These are phyloP conservation scores for Schizopora paradoxa DNA, from an alignment of 1,284 basidiomycete species.

Conservation along the genomic window DNA sequence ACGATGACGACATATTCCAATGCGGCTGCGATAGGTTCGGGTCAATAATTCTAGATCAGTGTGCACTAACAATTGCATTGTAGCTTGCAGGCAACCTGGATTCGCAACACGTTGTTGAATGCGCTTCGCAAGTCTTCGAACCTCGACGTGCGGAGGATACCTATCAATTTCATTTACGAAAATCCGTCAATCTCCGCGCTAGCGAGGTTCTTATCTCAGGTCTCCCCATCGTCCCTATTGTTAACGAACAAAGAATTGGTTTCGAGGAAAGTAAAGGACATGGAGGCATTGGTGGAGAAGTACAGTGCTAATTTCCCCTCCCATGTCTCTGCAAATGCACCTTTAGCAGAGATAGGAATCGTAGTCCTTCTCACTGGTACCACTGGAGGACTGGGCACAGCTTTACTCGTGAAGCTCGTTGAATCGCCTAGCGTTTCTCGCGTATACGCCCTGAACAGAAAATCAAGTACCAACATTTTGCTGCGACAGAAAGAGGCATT, in stretches of 20 bases:
- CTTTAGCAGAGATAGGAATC: conserved; percentile 15
- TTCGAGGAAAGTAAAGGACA: conserved; percentile 16
- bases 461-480: conserved; percentile 14
- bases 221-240: background rate
- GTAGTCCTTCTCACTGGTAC: conserved; percentile 33
- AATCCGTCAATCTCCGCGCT: conserved; percentile 30
- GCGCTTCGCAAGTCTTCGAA: conserved; percentile 28
- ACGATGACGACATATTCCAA: conserved; percentile 21
- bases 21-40: conserved; percentile 20
- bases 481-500: conserved; percentile 26
- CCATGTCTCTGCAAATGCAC: conserved; percentile 15
- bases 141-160: conserved; percentile 22
- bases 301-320: conserved; percentile 28
- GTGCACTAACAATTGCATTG: background rate
- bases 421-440: conserved; percentile 19
- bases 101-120: conserved; percentile 34
- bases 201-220: conserved; percentile 24
- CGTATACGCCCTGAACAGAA: conserved; percentile 33
- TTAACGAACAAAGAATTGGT: conserved; percentile 8
- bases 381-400: conserved; percentile 32
- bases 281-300: conserved; percentile 29
- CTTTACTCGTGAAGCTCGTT: conserved; percentile 27
- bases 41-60: background rate
- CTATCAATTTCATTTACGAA: conserved; percentile 32
- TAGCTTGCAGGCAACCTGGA: conserved; percentile 37